These are phyloP conservation scores for Fusarium pseudoanthophilum DNA, from an alignment of 2,329 filamentous ascomycete genomes.

Conservation along the genomic window DNA sequence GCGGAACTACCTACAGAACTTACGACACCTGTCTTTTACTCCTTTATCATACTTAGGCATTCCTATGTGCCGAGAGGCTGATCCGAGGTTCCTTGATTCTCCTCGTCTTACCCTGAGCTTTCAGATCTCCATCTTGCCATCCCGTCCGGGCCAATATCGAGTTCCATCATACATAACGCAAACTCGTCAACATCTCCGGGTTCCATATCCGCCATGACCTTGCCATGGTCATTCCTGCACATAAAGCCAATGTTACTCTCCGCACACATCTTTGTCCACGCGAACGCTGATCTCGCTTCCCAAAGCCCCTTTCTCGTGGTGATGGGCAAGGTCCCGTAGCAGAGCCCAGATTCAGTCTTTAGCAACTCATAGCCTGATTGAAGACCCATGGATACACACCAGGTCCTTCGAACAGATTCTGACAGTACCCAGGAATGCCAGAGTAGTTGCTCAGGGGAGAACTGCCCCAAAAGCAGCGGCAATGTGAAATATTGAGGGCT, in stretches of 20 bases:
- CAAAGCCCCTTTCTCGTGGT: slow-evolving; percentile 45
- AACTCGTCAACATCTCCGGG: slow-evolving; percentile 15
- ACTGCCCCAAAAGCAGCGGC: slow-evolving; percentile 1
- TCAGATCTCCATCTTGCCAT: slow-evolving; percentile 15
- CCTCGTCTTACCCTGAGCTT: neutral
- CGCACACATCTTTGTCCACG: slow-evolving; percentile 36
- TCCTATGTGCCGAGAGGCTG: accelerated
- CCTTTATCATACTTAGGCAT: accelerated
- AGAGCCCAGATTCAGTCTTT: slow-evolving; percentile 19
- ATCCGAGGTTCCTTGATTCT: accelerated
- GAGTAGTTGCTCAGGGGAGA: slow-evolving; percentile 19
- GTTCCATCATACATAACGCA: slow-evolving; percentile 20
- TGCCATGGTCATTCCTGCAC: slow-evolving; percentile 22
- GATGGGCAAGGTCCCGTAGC: slow-evolving; percentile 29
- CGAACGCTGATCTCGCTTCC: slow-evolving; percentile 38
- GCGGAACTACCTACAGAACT: neutral
- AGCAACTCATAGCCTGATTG: slow-evolving; percentile 31
- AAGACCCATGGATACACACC: slow-evolving; percentile 37
- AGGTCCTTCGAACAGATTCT: slow-evolving; percentile 47
- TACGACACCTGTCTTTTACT: accelerated
- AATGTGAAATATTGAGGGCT: neutral
- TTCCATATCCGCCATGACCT: neutral
- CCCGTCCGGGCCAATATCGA: slow-evolving; percentile 22
- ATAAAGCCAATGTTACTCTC: slow-evolving; percentile 29
- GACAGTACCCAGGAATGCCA: slow-evolving; percentile 49